A percentile compares a stretch with the other conserved stretches of the same genome.
These are phyloP conservation scores for Sphenostylis stenocarpa DNA, from an alignment of 306 rosid genomes.

Conservation along the genomic window DNA sequence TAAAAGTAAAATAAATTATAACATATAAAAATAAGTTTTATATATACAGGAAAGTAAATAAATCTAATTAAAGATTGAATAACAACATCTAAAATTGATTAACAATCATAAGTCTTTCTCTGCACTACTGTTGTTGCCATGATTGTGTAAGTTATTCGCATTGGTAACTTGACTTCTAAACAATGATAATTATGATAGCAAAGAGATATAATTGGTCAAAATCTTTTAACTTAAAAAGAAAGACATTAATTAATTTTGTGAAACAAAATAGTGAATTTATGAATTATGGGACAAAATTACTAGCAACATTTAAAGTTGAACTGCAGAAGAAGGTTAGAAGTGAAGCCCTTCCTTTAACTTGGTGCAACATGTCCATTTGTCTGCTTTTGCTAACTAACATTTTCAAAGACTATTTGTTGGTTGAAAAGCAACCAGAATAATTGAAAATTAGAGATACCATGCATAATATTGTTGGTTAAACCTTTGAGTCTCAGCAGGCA, in stretches of 20 bases:
- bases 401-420: conserved; percentile 19
- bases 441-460: background rate
- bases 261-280: background rate
- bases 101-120: too few relatives aligned
- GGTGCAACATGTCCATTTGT: conserved; percentile 17
- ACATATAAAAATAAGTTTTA: too few relatives aligned
- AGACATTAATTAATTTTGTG: background rate
- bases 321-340: background rate
- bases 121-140: conserved; percentile 1
- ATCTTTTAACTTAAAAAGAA: background rate
- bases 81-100: too few relatives aligned
- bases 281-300: background rate
- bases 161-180: conserved; percentile 32
- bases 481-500: background rate
- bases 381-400: conserved; percentile 5
- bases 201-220: background rate
- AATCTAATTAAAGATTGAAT: too few relatives aligned
- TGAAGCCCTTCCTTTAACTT: background rate
- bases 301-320: background rate
- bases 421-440: conserved; percentile 26
- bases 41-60: too few relatives aligned
- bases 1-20: too few relatives aligned
- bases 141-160: conserved; percentile 25
- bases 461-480: background rate
- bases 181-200: conserved; percentile 27